Percentiles rank a stretch among this genome's conserved stretches.
Conservation (phyloP, 2,329 filamentous ascomycete species). For the Aspergillus uvarum region DNA sequence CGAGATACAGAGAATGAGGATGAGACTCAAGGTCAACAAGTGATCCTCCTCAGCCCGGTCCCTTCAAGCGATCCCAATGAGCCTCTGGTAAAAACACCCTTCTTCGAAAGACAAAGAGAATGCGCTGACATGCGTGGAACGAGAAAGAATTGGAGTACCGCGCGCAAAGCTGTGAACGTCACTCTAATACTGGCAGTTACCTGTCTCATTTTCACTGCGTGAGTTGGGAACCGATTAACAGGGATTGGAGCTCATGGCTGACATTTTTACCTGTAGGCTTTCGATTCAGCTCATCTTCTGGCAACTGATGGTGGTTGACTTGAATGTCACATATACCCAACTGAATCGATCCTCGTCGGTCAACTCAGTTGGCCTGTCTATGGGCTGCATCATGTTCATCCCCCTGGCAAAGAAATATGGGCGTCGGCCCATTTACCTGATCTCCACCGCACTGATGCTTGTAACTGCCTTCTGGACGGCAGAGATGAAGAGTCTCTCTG, state of each 20-base stretch:
- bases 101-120: not conserved
- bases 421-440: constrained; percentile 47
- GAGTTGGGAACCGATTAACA: not conserved
- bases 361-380: constrained; percentile 45
- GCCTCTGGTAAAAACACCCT: constrained; percentile 30
- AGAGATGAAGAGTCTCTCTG: constrained; percentile 40
- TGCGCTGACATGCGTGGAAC: not conserved
- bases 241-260: not conserved
- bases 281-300: constrained; percentile 46
- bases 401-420: constrained; percentile 46
- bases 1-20: constrained; percentile 17
- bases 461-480: constrained; percentile 45
- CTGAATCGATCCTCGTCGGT: constrained; percentile 50
- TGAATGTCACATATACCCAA: constrained; percentile 42
- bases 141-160: constrained; percentile 45
- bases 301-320: constrained; percentile 47
- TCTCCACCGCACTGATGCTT: constrained; percentile 44
- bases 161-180: constrained; percentile 46
- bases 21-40: constrained; percentile 8
- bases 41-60: constrained; percentile 37
- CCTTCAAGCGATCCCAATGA: constrained; percentile 42
- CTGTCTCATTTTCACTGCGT: constrained; percentile 44
- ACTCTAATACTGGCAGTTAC: constrained; percentile 45
- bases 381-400: constrained; percentile 49
- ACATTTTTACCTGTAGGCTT: constrained; percentile 22